Conservation (phyloP, 306 rosid genomes). For the Castanea mollissima region DNA sequence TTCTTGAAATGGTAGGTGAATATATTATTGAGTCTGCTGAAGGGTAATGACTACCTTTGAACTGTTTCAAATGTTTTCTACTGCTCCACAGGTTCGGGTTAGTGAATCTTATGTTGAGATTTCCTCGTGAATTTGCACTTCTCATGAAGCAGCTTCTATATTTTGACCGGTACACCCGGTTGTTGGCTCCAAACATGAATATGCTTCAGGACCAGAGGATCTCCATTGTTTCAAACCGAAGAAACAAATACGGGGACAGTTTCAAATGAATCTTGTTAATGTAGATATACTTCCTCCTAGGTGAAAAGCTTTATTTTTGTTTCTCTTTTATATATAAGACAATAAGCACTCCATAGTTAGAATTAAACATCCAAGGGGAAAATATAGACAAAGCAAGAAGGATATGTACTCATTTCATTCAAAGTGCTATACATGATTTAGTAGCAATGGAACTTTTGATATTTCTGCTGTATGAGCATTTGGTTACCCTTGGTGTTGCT, state of each 20-base stretch:
- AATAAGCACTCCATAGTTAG: slow-evolving; percentile 13
- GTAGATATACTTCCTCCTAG: slow-evolving; percentile 16
- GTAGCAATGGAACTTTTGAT: neutral
- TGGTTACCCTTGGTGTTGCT: neutral
- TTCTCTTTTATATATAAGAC: slow-evolving; percentile 24
- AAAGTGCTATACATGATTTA: neutral
- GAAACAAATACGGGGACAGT: slow-evolving; percentile 47
- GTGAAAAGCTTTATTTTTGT: slow-evolving; percentile 15
- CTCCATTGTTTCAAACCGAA: slow-evolving; percentile 65
- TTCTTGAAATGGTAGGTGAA: neutral
- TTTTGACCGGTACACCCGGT: slow-evolving; percentile 87
- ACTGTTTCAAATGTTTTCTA: slow-evolving; percentile 1
- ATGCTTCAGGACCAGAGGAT: slow-evolving; percentile 97
- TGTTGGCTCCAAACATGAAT: slow-evolving; percentile 87
- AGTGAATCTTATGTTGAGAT: slow-evolving; percentile 88
- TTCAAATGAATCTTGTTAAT: slow-evolving; percentile 28
- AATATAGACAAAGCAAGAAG: neutral
- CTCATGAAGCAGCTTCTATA: slow-evolving; percentile 95
- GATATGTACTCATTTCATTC: neutral
- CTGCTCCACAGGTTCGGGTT: slow-evolving; percentile 63
- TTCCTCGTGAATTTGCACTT: slow-evolving; percentile 92
- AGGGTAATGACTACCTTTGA: neutral
- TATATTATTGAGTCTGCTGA: neutral
- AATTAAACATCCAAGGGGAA: slow-evolving; percentile 1
- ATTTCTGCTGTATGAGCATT: neutral